Evolutionary conservation across 345 rosid genomes (phyloP).

Genomic region (Salix purpurea): DNA sequence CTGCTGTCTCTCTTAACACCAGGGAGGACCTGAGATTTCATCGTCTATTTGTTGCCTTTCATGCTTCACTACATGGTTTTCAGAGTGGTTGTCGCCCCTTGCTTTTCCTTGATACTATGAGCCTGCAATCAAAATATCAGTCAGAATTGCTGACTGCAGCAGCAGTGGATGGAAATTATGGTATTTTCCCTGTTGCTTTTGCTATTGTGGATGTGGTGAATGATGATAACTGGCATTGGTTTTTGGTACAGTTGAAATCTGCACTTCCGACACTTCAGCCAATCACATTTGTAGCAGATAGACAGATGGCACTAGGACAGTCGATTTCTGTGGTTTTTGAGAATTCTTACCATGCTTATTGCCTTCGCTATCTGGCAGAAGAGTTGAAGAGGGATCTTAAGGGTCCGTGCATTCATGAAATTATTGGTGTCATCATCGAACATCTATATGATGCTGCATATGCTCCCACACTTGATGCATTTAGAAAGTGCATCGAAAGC

Average conservation of each 20-base stretch:
- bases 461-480: constrained; percentile 22
- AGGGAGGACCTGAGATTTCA: constrained; percentile 20
- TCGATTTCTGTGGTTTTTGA: constrained; percentile 15
- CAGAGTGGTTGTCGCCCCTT: constrained; percentile 27
- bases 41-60: constrained; percentile 18
- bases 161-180: constrained; percentile 26
- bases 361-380: constrained; percentile 27
- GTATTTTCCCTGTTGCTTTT: constrained; percentile 22
- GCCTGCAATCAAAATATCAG: constrained; percentile 17
- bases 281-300: constrained; percentile 20
- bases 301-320: constrained; percentile 14
- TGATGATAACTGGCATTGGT: constrained; percentile 32
- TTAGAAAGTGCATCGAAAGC: constrained; percentile 11
- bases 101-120: constrained; percentile 20
- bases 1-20: constrained; percentile 11
- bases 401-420: constrained; percentile 24
- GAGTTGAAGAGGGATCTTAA: constrained; percentile 27
- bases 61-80: constrained; percentile 27
- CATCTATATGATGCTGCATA: constrained; percentile 26
- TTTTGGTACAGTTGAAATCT: constrained; percentile 22
- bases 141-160: constrained; percentile 28
- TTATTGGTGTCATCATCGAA: constrained; percentile 9
- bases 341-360: constrained; percentile 21
- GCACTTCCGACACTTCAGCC: constrained; percentile 7
- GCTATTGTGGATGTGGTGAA: constrained; percentile 21